These are phyloP conservation scores for Venturia effusa DNA, from an alignment of 2,329 filamentous ascomycete genomes.

Conservation along the genomic window DNA sequence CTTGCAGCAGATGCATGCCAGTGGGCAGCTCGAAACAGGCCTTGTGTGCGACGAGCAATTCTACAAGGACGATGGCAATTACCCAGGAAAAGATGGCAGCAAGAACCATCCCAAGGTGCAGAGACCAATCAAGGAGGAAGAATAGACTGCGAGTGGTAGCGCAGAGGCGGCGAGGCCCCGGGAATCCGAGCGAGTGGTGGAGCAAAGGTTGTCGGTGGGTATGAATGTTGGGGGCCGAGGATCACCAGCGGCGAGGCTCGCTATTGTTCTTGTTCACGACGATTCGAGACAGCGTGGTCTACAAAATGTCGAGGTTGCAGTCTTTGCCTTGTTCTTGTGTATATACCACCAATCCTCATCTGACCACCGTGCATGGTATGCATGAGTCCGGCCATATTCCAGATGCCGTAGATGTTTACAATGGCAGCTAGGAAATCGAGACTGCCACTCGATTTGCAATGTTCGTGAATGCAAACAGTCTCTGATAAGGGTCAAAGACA, in stretches of 20 bases:
- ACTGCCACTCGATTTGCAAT: background rate
- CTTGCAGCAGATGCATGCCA: background rate
- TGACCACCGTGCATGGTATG: background rate
- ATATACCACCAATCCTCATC: background rate
- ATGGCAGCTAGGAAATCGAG: background rate
- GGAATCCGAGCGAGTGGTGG: background rate
- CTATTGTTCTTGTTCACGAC: background rate
- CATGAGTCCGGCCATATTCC: background rate
- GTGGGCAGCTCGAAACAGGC: background rate
- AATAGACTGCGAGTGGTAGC: background rate
- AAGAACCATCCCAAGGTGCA: background rate
- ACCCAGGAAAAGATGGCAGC: background rate
- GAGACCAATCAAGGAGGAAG: background rate
- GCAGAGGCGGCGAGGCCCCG: background rate
- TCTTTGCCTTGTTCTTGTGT: background rate
- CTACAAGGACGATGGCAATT: background rate
- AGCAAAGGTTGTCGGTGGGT: background rate
- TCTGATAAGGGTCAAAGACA: background rate
- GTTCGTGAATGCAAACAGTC: background rate
- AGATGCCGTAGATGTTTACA: background rate
- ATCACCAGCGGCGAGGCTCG: background rate
- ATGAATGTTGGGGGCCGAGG: background rate
- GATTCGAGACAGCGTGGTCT: background rate
- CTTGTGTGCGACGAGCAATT: background rate
- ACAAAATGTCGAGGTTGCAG: background rate